These are phyloP conservation scores for Ogataea sp. DNA, from an alignment of 805 yeast species.

Conservation along the genomic window DNA sequence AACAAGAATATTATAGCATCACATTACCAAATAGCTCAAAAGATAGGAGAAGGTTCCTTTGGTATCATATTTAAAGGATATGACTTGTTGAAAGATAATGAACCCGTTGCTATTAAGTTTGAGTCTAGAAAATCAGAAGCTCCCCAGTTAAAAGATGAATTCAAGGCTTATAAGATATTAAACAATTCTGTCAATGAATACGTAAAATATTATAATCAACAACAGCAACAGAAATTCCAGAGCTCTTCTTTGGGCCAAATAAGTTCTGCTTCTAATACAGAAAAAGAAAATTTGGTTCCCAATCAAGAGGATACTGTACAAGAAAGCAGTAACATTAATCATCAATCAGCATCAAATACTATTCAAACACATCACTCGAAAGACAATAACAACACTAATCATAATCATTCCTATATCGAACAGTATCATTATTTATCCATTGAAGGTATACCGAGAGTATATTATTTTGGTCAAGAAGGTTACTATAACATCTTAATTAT, in stretches of 20 bases:
- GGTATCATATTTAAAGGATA: slow-evolving; percentile 81
- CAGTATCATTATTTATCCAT: slow-evolving; percentile 18
- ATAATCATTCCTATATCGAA: not conserved
- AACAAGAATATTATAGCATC: slow-evolving; percentile 33
- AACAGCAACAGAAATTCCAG: not conserved
- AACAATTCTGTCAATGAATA: slow-evolving; percentile 39
- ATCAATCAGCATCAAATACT: not conserved
- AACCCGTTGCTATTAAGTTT: slow-evolving; percentile 69
- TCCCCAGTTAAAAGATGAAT: slow-evolving; percentile 77
- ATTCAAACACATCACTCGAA: not conserved
- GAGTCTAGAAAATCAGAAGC: slow-evolving; percentile 78
- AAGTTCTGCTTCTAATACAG: too few species aligned
- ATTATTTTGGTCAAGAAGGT: slow-evolving; percentile 82
- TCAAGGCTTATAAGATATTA: slow-evolving; percentile 66
- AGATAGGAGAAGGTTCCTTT: slow-evolving; percentile 83
- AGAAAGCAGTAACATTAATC: too few species aligned
- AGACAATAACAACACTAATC: not conserved
- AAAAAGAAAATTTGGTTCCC: too few species aligned
- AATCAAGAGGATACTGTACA: too few species aligned
- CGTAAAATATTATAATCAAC: slow-evolving; percentile 1
- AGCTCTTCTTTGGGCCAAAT: too few species aligned
- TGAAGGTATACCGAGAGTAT: slow-evolving; percentile 74
- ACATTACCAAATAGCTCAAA: slow-evolving; percentile 74
- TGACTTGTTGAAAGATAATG: slow-evolving; percentile 52
- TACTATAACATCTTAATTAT: slow-evolving; percentile 70